A percentile compares a stretch with the other conserved stretches of the same genome.
These are phyloP conservation scores for Kitagawia praeruptora DNA, from an alignment of 129 eudicot genomes.

Conservation along the genomic window DNA sequence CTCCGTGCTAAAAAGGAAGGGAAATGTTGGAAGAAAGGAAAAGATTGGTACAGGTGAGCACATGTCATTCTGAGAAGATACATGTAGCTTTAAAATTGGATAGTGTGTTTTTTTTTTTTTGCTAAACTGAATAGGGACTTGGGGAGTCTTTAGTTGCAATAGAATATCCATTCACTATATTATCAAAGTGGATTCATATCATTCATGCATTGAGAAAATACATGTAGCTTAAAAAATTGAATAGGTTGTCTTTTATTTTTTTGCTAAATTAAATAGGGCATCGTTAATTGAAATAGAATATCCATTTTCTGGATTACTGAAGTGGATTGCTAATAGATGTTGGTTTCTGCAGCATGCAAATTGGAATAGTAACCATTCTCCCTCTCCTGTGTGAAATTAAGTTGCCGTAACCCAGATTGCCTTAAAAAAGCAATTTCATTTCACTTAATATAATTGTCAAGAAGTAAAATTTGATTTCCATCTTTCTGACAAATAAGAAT, in stretches of 20 bases:
- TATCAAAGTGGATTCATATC: neutral
- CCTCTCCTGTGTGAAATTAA: neutral
- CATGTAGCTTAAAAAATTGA: neutral
- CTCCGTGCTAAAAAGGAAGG: slow-evolving; percentile 52
- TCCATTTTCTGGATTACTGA: neutral
- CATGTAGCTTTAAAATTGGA: neutral
- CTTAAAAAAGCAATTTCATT: neutral
- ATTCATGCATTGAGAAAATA: neutral
- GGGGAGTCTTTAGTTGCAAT: neutral
- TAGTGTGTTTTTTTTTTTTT: neutral
- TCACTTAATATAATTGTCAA: too few species aligned
- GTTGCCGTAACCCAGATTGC: neutral
- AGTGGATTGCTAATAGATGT: neutral
- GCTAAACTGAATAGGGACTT: neutral
- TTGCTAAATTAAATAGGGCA: neutral
- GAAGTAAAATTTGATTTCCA: neutral
- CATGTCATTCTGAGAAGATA: neutral
- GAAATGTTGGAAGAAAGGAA: slow-evolving; percentile 79
- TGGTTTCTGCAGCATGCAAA: neutral
- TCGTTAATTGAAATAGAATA: neutral
- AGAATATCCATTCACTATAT: neutral
- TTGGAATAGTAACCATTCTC: neutral
- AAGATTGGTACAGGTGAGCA: slow-evolving; percentile 97
- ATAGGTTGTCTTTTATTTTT: neutral
- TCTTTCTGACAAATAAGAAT: neutral